Evolutionary conservation across 129 eudicot genomes (phyloP), one percentile per base, ranked within the genome.

Genomic region (Helichrysum umbraculigerum): DNA sequence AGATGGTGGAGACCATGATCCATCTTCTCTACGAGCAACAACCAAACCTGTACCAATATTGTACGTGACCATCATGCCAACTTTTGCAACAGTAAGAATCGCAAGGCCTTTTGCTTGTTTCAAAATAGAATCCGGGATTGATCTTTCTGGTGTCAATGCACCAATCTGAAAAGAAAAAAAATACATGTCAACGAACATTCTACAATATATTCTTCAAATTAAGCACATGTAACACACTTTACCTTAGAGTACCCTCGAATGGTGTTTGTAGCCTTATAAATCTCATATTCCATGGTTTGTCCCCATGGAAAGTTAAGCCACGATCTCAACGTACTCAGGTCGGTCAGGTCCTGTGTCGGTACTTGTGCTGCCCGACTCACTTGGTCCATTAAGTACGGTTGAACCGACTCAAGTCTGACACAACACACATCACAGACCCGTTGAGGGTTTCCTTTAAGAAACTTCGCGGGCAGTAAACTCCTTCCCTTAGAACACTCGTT

Each of bases 1-100:
- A 73, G 93, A 88, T 44, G 93, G 93, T 20, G 93, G 85, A 37
- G 93, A 88, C 91, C 91, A 87, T 5, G 81, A 61, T 72, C 88
- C 88, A 71, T 84, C 87, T 72, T 76, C 81, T 69, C 86, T 80
- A 72, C 86, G 91, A 32, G 91, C 86, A 72, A 87, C 83, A 76
- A 87, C 91, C 59, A 87, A 66, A 70, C 91, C 91, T 16, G 91
- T 87, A 44, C 91, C 91, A 0, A 84, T 80, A 30, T 82, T 87
- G 72, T 87, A 87, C 20, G 91, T 87, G 30, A 84, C 77, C 84
- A 82, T 81, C 77, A 78, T 76, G 37, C 91, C 88, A 73, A 84
- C 85, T 70, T 85, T 84, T 14, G 81, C 91, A 76, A 87, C 83
- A 5, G 91, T 87, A 56, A 87, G 75, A 76, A 87, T 87, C n/a